phyloP scores from a whole-genome alignment of 2,329 filamentous ascomycete species.

The Lasiodiplodia sp. region DNA sequence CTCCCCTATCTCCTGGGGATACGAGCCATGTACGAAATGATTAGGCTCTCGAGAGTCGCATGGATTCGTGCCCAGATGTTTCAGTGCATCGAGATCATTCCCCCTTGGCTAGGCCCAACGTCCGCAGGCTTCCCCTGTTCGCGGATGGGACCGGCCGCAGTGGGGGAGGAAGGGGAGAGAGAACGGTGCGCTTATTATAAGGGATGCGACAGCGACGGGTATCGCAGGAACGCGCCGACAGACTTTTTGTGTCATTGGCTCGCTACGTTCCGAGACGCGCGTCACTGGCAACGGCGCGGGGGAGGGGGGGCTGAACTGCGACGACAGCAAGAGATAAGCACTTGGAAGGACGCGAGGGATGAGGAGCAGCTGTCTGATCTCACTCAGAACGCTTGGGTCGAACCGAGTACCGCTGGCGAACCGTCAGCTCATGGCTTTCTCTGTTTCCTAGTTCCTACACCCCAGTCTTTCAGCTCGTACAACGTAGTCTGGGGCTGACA shows the following conservation, averaged over 20 bases:
- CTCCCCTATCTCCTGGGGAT: neutral
- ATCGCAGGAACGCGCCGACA: slow-evolving; percentile 12
- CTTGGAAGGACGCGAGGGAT: neutral
- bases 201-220: neutral
- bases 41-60: neutral
- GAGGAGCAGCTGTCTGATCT: neutral
- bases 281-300: slow-evolving; percentile 1
- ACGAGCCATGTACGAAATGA: neutral
- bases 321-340: neutral
- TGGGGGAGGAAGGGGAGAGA: neutral
- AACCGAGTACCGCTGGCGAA: neutral
- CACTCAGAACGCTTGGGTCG: neutral
- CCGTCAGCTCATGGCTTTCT: neutral
- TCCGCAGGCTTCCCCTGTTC: neutral
- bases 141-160: slow-evolving; percentile 7
- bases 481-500: too few relatives aligned
- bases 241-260: neutral
- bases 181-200: neutral
- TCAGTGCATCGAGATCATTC: neutral
- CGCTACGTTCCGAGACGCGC: slow-evolving; percentile 24
- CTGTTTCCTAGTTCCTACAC: neutral
- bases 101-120: neutral
- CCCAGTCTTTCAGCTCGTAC: too few relatives aligned
- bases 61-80: neutral
- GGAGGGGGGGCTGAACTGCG: neutral